These are phyloP conservation scores for Pseudofabraea citricarpa DNA, from an alignment of 2,329 filamentous ascomycete genomes.

Conservation along the genomic window DNA sequence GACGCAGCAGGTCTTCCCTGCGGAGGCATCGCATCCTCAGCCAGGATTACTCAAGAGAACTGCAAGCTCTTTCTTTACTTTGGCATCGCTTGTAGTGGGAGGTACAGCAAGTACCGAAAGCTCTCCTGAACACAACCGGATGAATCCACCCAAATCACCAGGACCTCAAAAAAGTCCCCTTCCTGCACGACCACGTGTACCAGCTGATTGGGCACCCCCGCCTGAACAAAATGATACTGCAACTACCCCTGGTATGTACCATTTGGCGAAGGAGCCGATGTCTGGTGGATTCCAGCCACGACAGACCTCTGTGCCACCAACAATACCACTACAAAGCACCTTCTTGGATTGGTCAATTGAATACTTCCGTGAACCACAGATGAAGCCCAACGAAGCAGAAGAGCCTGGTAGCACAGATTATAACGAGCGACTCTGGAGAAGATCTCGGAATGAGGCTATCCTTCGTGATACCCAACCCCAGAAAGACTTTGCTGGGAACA, in stretches of 20 bases:
- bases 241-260: slow-evolving; percentile 64
- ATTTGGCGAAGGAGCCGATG: slow-evolving; percentile 71
- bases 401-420: slow-evolving; percentile 96
- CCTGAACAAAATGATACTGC: slow-evolving; percentile 71
- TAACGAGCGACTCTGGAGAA: slow-evolving; percentile 88
- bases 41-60: slow-evolving; percentile 59
- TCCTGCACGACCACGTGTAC: slow-evolving; percentile 37
- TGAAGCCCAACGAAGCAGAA: slow-evolving; percentile 93
- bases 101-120: slow-evolving; percentile 21
- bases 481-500: slow-evolving; percentile 80
- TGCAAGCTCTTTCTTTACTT: slow-evolving; percentile 56
- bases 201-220: slow-evolving; percentile 55
- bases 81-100: slow-evolving; percentile 38
- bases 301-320: slow-evolving; percentile 51
- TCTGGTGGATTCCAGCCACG: slow-evolving; percentile 69
- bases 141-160: slow-evolving; percentile 20
- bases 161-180: slow-evolving; percentile 19
- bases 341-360: slow-evolving; percentile 96
- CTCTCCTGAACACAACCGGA: slow-evolving; percentile 15
- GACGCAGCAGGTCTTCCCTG: slow-evolving; percentile 18
- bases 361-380: slow-evolving; percentile 97
- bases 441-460: slow-evolving; percentile 88
- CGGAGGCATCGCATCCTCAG: slow-evolving; percentile 42
- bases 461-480: slow-evolving; percentile 89
- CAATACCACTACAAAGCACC: slow-evolving; percentile 72